Evolutionary conservation across 495 filamentous ascomycete species (phyloP).

Genomic region (Sphaerosporella brunnea): DNA sequence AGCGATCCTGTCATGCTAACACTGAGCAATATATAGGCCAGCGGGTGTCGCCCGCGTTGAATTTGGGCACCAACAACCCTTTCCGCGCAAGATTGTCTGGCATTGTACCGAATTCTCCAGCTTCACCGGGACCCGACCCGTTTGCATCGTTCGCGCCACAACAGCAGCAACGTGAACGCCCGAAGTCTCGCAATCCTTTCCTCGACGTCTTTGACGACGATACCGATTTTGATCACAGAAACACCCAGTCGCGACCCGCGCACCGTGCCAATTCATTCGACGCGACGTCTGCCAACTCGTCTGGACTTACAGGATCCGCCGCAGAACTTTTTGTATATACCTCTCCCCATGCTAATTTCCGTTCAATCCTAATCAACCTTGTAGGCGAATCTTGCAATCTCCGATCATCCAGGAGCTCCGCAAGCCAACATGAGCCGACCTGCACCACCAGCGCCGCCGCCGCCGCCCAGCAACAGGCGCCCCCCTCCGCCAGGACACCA

Average conservation of each 20-base stretch:
- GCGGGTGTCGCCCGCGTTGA: slow-evolving; percentile 29
- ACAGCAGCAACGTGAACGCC: slow-evolving; percentile 41
- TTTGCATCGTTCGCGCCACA: no score
- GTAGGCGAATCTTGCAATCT: slow-evolving; percentile 35
- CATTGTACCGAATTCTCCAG: no score
- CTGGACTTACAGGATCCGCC: slow-evolving; percentile 42
- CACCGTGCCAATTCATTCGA: slow-evolving; percentile 41
- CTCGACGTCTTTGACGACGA: slow-evolving; percentile 51
- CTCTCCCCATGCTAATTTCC: slow-evolving; percentile 7
- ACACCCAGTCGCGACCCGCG: slow-evolving; percentile 26
- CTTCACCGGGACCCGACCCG: no score
- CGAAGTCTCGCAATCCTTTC: slow-evolving; percentile 80
- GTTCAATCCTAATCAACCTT: neutral
- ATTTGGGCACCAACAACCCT: slow-evolving; percentile 88
- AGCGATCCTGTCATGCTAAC: slow-evolving; percentile 1
- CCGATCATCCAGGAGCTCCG: slow-evolving; percentile 17
- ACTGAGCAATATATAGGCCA: slow-evolving; percentile 25
- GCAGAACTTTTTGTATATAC: slow-evolving; percentile 79
- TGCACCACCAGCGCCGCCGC: slow-evolving; percentile 26
- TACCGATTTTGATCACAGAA: slow-evolving; percentile 31
- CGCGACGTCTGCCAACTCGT: slow-evolving; percentile 33
- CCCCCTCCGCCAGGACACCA: slow-evolving; percentile 35
- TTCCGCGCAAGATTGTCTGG: slow-evolving; percentile 58
- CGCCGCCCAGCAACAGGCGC: no score
- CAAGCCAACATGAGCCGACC: slow-evolving; percentile 8